phyloP scores from a whole-genome alignment of 2,329 filamentous ascomycete species.

The Stagonosporopsis chrysanthemi region DNA sequence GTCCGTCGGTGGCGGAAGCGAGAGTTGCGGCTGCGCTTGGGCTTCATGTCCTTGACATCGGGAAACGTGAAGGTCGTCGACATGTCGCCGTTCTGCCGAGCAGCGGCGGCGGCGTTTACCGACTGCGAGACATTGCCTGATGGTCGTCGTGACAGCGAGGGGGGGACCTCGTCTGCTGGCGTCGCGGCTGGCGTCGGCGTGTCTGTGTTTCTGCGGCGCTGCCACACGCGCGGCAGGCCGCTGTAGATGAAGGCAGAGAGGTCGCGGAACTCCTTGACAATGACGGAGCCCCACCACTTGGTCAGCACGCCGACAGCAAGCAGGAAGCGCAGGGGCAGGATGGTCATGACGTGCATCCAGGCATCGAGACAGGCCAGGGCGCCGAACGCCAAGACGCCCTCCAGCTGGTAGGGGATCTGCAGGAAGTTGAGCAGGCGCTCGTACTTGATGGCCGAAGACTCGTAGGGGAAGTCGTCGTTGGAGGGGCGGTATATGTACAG shows the following conservation, averaged over 20 bases:
- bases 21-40: slow-evolving; percentile 40
- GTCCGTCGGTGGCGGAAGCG: slow-evolving; percentile 71
- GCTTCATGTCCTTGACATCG: slow-evolving; percentile 36
- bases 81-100: slow-evolving; percentile 32
- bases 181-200: slow-evolving; percentile 35
- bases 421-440: slow-evolving; percentile 91
- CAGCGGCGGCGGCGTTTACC: slow-evolving; percentile 24
- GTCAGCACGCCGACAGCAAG: slow-evolving; percentile 79
- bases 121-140: slow-evolving; percentile 30
- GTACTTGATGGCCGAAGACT: slow-evolving; percentile 90
- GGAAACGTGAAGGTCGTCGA: slow-evolving; percentile 37
- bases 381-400: slow-evolving; percentile 86
- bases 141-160: slow-evolving; percentile 34
- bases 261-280: slow-evolving; percentile 75
- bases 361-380: slow-evolving; percentile 90
- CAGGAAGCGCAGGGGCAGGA: slow-evolving; percentile 86
- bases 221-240: slow-evolving; percentile 82
- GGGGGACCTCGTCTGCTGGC: slow-evolving; percentile 39
- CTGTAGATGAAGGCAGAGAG: slow-evolving; percentile 79
- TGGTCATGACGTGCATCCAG: slow-evolving; percentile 96
- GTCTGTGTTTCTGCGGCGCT: slow-evolving; percentile 59
- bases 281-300: slow-evolving; percentile 78
- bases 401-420: slow-evolving; percentile 79
- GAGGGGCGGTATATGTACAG: slow-evolving; percentile 68
- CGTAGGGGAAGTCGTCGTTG: slow-evolving; percentile 75